phyloP scores from a whole-genome alignment of 1,284 basidiomycete genomes.

The Moesziomyces sp. region DNA sequence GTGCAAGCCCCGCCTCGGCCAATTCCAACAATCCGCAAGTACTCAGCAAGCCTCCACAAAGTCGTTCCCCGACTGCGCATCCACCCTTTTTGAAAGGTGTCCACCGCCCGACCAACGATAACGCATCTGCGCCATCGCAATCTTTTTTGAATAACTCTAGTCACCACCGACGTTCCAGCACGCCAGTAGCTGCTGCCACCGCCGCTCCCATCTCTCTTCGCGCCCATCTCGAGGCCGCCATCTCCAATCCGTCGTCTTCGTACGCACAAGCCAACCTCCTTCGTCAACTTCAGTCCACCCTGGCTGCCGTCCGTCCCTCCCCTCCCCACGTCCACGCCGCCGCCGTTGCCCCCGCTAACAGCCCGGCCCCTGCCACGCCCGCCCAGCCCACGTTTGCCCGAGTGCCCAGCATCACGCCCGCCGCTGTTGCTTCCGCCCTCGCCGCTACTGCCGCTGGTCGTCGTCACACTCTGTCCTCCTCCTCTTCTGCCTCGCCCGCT shows the following conservation, averaged over 20 bases:
- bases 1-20: slow-evolving; percentile 45
- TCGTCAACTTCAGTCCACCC: slow-evolving; percentile 33
- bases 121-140: slow-evolving; percentile 9
- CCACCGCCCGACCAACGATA: slow-evolving; percentile 53
- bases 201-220: slow-evolving; percentile 32
- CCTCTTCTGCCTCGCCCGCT: slow-evolving; percentile 10
- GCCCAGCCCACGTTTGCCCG: slow-evolving; percentile 35
- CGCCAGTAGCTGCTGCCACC: slow-evolving; percentile 5
- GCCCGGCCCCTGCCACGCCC: slow-evolving; percentile 20
- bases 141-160: slow-evolving; percentile 31
- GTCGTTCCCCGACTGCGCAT: slow-evolving; percentile 21
- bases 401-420: slow-evolving; percentile 44
- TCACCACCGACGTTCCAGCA: slow-evolving; percentile 1
- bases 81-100: slow-evolving; percentile 51
- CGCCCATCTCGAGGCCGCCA: slow-evolving; percentile 48
- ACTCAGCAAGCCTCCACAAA: slow-evolving; percentile 22
- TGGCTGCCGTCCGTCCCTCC: slow-evolving; percentile 43
- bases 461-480: slow-evolving; percentile 42
- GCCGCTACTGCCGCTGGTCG: slow-evolving; percentile 31
- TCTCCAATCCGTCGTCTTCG: slow-evolving; percentile 49
- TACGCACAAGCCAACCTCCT: slow-evolving; percentile 48
- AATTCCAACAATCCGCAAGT: slow-evolving; percentile 26
- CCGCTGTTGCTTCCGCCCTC: slow-evolving; percentile 38
- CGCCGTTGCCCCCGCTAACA: slow-evolving; percentile 2
- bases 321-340: slow-evolving; percentile 8